Evolutionary conservation across 805 yeast genomes (phyloP), one percentile per base, ranked within the genome.

Genomic region (Yamadazyma kitorensis): DNA sequence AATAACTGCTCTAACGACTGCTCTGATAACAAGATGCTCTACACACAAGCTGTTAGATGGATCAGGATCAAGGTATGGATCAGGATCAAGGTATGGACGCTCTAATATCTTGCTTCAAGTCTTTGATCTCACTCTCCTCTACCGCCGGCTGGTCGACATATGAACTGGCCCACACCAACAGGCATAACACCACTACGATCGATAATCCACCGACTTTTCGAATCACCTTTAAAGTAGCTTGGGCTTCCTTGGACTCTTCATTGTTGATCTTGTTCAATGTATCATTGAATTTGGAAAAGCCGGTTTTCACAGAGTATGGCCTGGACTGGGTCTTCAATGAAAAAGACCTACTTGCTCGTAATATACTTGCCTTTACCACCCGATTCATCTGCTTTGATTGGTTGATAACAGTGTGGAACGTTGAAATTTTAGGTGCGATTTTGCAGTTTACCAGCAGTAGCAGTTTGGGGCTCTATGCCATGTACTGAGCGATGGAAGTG

Each of bases 181-280:
- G 50, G 17, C 54, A 52, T 7, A 62, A 27, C 3, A 56, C 60
- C 6, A 52, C 45, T 10, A 57, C 37, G 5, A 53, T 42, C 1
- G 67, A 57, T 14, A 41, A 36, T 5, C 47, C 53, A 2, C 68
- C 68, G 2, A 46, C 27, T 24, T 29, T 31, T 33, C 63, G 36
- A 1, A 57, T 25, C 6, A 31, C 13, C 27, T 47, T 52, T 34
- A 66, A 37, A 4, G 61, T 54, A 16, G 42, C 49, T 32, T 52
- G 45, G 3, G 68, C 54, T 28, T 54, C 65, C 24, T 34, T 36
- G 3, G 64, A 44, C 19, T 52, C 53, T 30, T 62, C 70, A 30
- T 57, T 60, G 4, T 61, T 66, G 13, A 66, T 51, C 25, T 49
- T 51, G 34, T 60, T 52, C 13, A 64, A 41, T 24, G 44, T 40